phyloP scores from a whole-genome alignment of 495 filamentous ascomycete species.

The Lasiosphaeria hispida region DNA sequence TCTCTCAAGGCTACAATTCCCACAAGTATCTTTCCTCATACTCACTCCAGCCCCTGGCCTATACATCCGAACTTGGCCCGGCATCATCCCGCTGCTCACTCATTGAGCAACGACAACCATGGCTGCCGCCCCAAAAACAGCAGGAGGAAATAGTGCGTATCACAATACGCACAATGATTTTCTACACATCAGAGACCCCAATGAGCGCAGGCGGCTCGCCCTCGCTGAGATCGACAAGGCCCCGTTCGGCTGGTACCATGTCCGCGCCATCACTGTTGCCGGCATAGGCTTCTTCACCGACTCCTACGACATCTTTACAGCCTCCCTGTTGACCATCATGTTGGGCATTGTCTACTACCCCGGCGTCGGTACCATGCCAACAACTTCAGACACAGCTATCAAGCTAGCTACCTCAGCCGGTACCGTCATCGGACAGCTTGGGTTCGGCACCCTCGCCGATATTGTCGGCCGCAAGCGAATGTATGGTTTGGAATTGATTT shows the following conservation, averaged over 20 bases:
- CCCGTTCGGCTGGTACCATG: slow-evolving; percentile 74
- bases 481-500: slow-evolving; percentile 84
- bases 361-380: slow-evolving; percentile 54
- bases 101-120: slow-evolving; percentile 7
- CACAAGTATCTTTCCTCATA: too few relatives aligned
- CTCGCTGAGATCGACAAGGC: slow-evolving; percentile 73
- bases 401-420: slow-evolving; percentile 86
- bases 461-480: slow-evolving; percentile 75
- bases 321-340: slow-evolving; percentile 64
- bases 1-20: too few relatives aligned
- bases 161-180: slow-evolving; percentile 66
- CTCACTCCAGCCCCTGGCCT: too few relatives aligned
- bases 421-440: slow-evolving; percentile 80
- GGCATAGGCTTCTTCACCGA: slow-evolving; percentile 80
- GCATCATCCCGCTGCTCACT: too few relatives aligned
- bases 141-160: slow-evolving; percentile 65
- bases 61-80: too few relatives aligned
- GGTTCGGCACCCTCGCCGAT: slow-evolving; percentile 80
- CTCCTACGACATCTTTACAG: slow-evolving; percentile 71
- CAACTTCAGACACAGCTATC: slow-evolving; percentile 72
- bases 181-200: slow-evolving; percentile 64
- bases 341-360: slow-evolving; percentile 72
- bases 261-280: slow-evolving; percentile 67
- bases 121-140: slow-evolving; percentile 40
- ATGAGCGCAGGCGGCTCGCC: slow-evolving; percentile 66